These are phyloP conservation scores for Ambrosia hybrid DNA, from an alignment of 140 eudicot species.

Conservation along the genomic window DNA sequence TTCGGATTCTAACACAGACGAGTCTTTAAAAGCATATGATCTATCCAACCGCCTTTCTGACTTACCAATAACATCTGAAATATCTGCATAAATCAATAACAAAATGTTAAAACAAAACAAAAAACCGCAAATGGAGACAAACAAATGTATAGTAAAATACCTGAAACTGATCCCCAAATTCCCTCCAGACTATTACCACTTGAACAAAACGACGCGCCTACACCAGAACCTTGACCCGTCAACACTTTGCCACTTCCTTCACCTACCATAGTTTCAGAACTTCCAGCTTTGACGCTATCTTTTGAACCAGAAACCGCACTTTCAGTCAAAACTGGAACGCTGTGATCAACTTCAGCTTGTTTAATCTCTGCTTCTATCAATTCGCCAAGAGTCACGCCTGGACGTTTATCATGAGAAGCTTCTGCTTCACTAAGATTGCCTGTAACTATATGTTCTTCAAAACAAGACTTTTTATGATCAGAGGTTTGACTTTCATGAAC, in stretches of 20 bases:
- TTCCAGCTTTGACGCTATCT: conserved; percentile 8
- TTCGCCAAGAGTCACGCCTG: conserved; percentile 23
- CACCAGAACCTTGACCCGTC: conserved; percentile 30
- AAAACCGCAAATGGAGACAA: not conserved
- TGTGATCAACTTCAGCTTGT: not conserved
- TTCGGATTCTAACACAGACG: conserved; percentile 45
- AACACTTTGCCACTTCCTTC: conserved; percentile 43
- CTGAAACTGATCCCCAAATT: conserved; percentile 82
- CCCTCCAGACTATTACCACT: conserved; percentile 66
- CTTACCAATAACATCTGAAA: conserved; percentile 24
- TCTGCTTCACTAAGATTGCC: conserved; percentile 18
- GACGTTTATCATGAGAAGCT: conserved; percentile 15
- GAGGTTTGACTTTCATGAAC: conserved; percentile 32
- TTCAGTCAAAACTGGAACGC: conserved; percentile 25
- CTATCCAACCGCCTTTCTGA: conserved; percentile 34
- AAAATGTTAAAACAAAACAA: not conserved
- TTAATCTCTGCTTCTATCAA: conserved; percentile 19
- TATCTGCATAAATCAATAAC: conserved; percentile 27
- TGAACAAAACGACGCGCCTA: conserved; percentile 33
- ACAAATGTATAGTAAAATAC: conserved; percentile 30
- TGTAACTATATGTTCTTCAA: conserved; percentile 18
- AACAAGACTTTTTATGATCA: not conserved
- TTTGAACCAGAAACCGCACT: conserved; percentile 25
- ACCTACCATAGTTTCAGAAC: conserved; percentile 28
- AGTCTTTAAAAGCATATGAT: conserved; percentile 47